Evolutionary conservation across 176 grass and related monocot genomes (phyloP).

Genomic region (Cenchrus purpureus): DNA sequence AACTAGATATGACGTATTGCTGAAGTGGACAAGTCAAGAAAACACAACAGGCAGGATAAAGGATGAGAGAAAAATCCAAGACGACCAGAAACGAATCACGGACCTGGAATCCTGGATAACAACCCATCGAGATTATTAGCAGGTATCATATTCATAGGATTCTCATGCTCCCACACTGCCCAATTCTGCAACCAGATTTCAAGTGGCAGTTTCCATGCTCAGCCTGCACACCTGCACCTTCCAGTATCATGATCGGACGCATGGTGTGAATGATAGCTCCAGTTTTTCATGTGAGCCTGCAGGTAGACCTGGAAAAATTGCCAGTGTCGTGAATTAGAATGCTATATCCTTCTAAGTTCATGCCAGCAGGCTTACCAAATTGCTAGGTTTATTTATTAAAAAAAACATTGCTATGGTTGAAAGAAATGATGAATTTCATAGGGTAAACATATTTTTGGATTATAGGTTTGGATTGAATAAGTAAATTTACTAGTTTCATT

Average conservation of each 20-base stretch:
- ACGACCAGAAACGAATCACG: slow-evolving; percentile 27
- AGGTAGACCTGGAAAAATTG: slow-evolving; percentile 9
- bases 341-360: slow-evolving; percentile 22
- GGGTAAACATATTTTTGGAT: background rate
- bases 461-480: background rate
- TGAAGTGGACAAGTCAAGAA: background rate
- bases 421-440: background rate
- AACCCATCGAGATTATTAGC: slow-evolving; percentile 17
- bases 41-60: slow-evolving; percentile 18
- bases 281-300: slow-evolving; percentile 32
- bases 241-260: slow-evolving; percentile 22
- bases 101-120: slow-evolving; percentile 31
- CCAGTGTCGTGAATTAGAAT: background rate
- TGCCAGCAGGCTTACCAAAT: background rate
- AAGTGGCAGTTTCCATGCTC: slow-evolving; percentile 47
- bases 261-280: slow-evolving; percentile 37
- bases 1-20: slow-evolving; percentile 29
- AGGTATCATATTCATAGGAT: slow-evolving; percentile 14
- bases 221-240: slow-evolving; percentile 21
- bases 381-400: background rate
- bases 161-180: slow-evolving; percentile 39
- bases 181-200: slow-evolving; percentile 43
- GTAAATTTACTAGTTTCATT: background rate
- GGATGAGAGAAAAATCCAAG: slow-evolving; percentile 34
- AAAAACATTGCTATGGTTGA: background rate